phyloP scores from a whole-genome alignment of 257 asterid species.

The Rhazya stricta region DNA sequence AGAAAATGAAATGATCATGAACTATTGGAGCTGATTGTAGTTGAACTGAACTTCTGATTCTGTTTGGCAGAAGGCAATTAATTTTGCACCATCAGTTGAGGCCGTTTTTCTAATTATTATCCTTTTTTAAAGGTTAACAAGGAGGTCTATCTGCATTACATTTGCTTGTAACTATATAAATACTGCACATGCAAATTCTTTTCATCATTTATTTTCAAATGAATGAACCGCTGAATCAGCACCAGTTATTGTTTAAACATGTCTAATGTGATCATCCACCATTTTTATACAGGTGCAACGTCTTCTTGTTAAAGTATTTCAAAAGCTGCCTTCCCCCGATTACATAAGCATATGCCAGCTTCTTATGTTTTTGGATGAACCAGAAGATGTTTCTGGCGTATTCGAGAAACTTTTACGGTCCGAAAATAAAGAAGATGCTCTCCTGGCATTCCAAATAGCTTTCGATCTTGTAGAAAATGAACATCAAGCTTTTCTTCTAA shows the following conservation, averaged over 20 bases:
- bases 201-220: no score
- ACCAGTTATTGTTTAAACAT: no score
- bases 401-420: conserved; percentile 76
- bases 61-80: not conserved
- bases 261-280: not conserved
- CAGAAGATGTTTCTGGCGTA: conserved; percentile 67
- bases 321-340: conserved; percentile 86
- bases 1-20: no score
- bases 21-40: not conserved
- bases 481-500: conserved; percentile 83
- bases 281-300: conserved; percentile 60
- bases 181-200: not conserved
- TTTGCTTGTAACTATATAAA: not conserved
- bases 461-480: conserved; percentile 92
- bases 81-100: not conserved
- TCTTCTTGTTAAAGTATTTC: conserved; percentile 78
- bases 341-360: conserved; percentile 90
- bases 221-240: no score
- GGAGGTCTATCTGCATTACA: not conserved
- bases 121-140: not conserved
- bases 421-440: conserved; percentile 67
- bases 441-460: conserved; percentile 86
- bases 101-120: not conserved
- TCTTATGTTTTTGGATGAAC: conserved; percentile 88
- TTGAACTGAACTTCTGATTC: not conserved